phyloP scores from a whole-genome alignment of 1,284 basidiomycete genomes.

The Somion occarium region DNA sequence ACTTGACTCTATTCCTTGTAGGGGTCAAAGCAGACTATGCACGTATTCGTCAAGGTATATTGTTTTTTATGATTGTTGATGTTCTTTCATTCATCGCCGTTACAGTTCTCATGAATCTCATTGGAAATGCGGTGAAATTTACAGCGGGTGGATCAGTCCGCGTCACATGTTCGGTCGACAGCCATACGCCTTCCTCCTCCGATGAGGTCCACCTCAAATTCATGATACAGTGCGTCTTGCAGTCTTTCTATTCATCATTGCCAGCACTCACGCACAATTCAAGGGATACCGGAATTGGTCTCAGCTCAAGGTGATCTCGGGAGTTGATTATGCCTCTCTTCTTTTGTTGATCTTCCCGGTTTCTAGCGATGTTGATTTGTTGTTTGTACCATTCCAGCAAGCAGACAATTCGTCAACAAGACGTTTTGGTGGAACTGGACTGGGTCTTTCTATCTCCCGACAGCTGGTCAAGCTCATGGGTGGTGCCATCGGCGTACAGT shows the following conservation, averaged over 20 bases:
- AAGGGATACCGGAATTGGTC: conserved; percentile 66
- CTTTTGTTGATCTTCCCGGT: not conserved
- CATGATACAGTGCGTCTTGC: conserved; percentile 48
- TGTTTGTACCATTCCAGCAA: conserved; percentile 71
- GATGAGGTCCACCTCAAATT: conserved; percentile 58
- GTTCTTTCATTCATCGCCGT: too few species aligned
- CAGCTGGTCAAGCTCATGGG: conserved; percentile 71
- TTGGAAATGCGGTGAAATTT: conserved; percentile 73
- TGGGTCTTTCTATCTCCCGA: conserved; percentile 67
- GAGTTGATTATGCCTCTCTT: not conserved
- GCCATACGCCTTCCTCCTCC: conserved; percentile 23
- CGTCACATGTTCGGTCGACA: conserved; percentile 52
- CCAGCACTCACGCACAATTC: not conserved
- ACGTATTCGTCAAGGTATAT: conserved; percentile 61
- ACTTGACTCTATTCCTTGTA: conserved; percentile 19
- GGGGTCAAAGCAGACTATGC: conserved; percentile 72
- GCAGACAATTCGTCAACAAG: conserved; percentile 72
- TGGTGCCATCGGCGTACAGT: conserved; percentile 63
- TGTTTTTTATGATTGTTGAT: conserved; percentile 8
- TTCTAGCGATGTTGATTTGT: conserved; percentile 49
- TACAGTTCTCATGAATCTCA: conserved; percentile 66
- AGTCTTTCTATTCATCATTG: conserved; percentile 2
- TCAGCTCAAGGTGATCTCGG: conserved; percentile 38
- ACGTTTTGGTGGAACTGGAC: conserved; percentile 66
- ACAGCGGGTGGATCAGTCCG: conserved; percentile 57